Conservation (phyloP, 2,329 filamentous ascomycete species). For the Pyrenochaeta sp. region DNA sequence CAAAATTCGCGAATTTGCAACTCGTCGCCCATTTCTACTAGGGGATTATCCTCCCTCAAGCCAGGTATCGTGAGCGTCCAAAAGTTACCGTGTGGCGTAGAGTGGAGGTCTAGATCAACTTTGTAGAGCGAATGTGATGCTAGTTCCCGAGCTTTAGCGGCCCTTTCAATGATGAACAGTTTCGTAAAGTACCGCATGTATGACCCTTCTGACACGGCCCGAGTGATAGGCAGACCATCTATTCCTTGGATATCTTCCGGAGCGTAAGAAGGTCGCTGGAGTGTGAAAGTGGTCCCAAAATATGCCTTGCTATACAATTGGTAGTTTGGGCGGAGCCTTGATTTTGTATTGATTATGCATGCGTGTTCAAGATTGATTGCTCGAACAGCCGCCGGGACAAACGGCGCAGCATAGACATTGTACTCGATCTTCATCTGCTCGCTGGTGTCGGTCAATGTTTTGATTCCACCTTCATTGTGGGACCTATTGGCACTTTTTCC, state of each 20-base stretch:
- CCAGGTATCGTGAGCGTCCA: conserved; percentile 36
- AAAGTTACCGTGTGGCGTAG: conserved; percentile 5
- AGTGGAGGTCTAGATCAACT: conserved; percentile 11
- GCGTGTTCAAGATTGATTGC: conserved; percentile 23
- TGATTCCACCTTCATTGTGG: neutral
- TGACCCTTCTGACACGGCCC: conserved; percentile 8
- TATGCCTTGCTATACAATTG: conserved; percentile 22
- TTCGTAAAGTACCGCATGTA: conserved; percentile 27
- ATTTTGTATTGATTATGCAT: conserved; percentile 8
- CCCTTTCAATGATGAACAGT: conserved; percentile 21
- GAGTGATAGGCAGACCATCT: no score
- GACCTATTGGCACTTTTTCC: neutral
- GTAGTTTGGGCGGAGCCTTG: conserved; percentile 24
- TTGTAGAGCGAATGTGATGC: conserved; percentile 29
- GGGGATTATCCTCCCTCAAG: conserved; percentile 40
- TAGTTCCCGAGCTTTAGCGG: conserved; percentile 24
- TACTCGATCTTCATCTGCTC: conserved; percentile 10
- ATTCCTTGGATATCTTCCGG: no score
- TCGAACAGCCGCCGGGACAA: conserved; percentile 20
- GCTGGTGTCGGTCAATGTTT: neutral
- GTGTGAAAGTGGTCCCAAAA: conserved; percentile 27
- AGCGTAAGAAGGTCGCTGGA: neutral
- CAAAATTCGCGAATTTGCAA: conserved; percentile 42
- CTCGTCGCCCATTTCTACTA: conserved; percentile 40
- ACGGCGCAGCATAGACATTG: conserved; percentile 32